Conservation (phyloP, 2,329 filamentous ascomycete species). For the Neonectria neomacrospora region DNA sequence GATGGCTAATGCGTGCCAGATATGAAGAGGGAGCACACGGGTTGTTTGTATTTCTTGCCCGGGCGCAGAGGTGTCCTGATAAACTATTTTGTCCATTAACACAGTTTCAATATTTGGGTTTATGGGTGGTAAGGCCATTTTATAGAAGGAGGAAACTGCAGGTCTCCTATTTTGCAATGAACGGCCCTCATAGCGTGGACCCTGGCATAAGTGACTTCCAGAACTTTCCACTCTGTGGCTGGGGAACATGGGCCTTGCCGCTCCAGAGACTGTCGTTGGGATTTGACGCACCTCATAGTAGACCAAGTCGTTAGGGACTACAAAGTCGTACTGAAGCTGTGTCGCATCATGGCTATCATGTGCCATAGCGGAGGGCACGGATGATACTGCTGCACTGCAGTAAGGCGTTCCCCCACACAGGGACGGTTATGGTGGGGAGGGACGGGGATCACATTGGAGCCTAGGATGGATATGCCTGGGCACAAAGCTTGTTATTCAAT, state of each 20-base stretch:
- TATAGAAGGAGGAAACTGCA: conserved; percentile 28
- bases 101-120: conserved; percentile 30
- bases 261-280: neutral
- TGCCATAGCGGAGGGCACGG: neutral
- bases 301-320: neutral
- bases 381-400: conserved; percentile 1
- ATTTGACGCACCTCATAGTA: neutral
- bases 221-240: neutral
- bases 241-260: neutral
- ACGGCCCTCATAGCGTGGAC: neutral
- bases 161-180: neutral
- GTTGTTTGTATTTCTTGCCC: conserved; percentile 35
- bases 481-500: conserved; percentile 1
- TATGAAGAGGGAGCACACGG: conserved; percentile 10
- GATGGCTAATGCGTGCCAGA: conserved; percentile 7
- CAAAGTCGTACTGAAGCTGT: neutral
- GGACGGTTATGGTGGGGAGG: neutral
- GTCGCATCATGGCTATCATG: conserved; percentile 2
- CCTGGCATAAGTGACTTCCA: neutral
- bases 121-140: conserved; percentile 19
- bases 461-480: neutral
- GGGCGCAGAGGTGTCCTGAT: conserved; percentile 43
- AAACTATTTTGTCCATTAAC: conserved; percentile 34
- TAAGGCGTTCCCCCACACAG: neutral
- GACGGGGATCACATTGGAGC: neutral